These are phyloP conservation scores for Metschnikowia anglica DNA, from an alignment of 805 yeast species.

Conservation along the genomic window DNA sequence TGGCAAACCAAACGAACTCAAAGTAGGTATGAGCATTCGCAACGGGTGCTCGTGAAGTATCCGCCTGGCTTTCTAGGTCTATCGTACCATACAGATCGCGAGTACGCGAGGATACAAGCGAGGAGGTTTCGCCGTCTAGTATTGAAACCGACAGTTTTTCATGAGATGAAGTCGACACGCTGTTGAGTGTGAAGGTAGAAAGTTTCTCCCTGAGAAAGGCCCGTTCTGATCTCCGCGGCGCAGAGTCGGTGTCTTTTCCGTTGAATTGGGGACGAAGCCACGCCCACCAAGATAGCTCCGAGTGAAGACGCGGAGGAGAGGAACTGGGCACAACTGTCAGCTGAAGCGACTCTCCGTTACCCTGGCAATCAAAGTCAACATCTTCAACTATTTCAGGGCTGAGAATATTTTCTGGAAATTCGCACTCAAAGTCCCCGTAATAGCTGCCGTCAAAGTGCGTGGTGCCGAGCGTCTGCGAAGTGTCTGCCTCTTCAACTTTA, in stretches of 20 bases:
- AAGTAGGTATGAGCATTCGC: slow-evolving; percentile 25
- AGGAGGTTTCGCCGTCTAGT: slow-evolving; percentile 11
- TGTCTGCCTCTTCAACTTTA: background rate
- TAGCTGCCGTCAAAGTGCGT: no score
- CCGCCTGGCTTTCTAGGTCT: slow-evolving; percentile 20
- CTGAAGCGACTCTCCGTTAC: no score
- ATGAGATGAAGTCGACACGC: slow-evolving; percentile 7
- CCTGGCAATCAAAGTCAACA: no score
- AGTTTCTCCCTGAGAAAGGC: slow-evolving; percentile 20
- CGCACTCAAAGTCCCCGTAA: no score
- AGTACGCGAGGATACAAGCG: slow-evolving; percentile 12
- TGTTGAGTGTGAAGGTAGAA: slow-evolving; percentile 23
- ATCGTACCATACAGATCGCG: slow-evolving; percentile 15
- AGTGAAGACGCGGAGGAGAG: background rate
- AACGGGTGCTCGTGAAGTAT: slow-evolving; percentile 7
- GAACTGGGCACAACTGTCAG: no score
- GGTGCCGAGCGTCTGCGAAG: no score
- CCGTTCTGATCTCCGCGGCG: slow-evolving; percentile 2
- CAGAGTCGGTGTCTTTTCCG: background rate
- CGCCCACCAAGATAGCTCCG: slow-evolving; percentile 3
- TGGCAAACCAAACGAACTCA: slow-evolving; percentile 23
- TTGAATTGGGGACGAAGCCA: slow-evolving; percentile 11
- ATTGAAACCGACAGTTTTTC: slow-evolving; percentile 12
- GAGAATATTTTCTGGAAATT: no score
- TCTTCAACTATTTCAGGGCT: no score